Evolutionary conservation across 1,284 basidiomycete genomes (phyloP).

Genomic region (Boletellus deceptivus): DNA sequence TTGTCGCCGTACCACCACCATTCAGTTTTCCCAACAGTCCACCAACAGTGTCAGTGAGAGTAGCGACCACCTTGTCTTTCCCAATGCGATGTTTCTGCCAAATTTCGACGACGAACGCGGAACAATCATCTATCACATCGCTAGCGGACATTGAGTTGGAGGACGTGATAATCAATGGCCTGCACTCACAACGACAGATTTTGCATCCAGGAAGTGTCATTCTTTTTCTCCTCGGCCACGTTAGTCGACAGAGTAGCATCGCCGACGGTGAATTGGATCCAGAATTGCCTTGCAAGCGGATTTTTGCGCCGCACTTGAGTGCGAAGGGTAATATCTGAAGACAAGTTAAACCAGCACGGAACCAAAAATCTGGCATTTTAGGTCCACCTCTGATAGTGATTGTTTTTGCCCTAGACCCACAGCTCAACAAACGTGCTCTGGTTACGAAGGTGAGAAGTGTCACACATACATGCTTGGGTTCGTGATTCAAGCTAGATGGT

Average conservation of each 20-base stretch:
- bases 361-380: no score
- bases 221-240: neutral
- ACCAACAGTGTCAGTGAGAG: no score
- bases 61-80: no score
- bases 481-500: no score
- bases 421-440: no score
- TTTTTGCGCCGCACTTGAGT: neutral
- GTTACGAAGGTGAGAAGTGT: no score
- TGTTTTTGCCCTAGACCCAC: no score
- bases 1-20: no score
- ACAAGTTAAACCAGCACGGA: no score
- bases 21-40: no score
- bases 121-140: neutral
- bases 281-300: neutral
- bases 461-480: no score
- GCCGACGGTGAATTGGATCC: neutral
- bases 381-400: no score
- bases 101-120: neutral
- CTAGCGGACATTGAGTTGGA: neutral
- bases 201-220: neutral
- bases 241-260: neutral
- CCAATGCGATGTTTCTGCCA: neutral
- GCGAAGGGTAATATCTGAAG: neutral
- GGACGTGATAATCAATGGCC: accelerated
- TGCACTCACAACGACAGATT: neutral